Percentiles rank a stretch among this genome's conserved stretches.
These are phyloP conservation scores for Colletotrichum liaoningense DNA, from an alignment of 2,329 filamentous ascomycete species.

Conservation along the genomic window DNA sequence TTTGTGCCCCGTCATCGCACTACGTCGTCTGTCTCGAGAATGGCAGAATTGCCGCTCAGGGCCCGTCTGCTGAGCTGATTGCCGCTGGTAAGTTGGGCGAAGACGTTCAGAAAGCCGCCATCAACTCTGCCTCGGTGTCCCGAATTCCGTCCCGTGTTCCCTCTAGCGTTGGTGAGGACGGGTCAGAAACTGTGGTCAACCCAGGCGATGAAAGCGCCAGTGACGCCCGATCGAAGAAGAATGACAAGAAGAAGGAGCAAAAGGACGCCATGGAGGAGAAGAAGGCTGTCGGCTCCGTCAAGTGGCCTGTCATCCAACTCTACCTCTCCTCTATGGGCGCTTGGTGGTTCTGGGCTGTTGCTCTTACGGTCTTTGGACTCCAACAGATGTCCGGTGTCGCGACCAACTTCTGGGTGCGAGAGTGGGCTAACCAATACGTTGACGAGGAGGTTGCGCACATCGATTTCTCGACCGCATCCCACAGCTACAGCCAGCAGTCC, in stretches of 20 bases:
- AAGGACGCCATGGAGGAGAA: constrained; percentile 74
- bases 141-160: constrained; percentile 81
- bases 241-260: constrained; percentile 59
- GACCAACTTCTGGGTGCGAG: constrained; percentile 92
- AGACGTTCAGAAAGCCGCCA: constrained; percentile 79
- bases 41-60: constrained; percentile 81
- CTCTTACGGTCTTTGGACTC: constrained; percentile 78
- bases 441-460: constrained; percentile 52
- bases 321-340: constrained; percentile 94
- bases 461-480: constrained; percentile 49
- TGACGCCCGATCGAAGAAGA: constrained; percentile 59
- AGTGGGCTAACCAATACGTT: constrained; percentile 93
- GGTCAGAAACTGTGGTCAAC: constrained; percentile 64
- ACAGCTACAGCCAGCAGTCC: constrained; percentile 47
- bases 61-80: constrained; percentile 82
- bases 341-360: constrained; percentile 93
- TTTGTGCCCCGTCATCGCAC: constrained; percentile 84
- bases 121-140: constrained; percentile 77
- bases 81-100: constrained; percentile 90
- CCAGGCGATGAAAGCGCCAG: constrained; percentile 63
- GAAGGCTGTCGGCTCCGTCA: constrained; percentile 88
- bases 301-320: constrained; percentile 85
- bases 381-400: constrained; percentile 90
- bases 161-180: constrained; percentile 78
- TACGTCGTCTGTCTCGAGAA: constrained; percentile 90